A percentile compares a stretch with the other conserved stretches of the same genome.
phyloP scores from a whole-genome alignment of 192 early-diverging fungal genomes.

The Dispira parvispora region DNA sequence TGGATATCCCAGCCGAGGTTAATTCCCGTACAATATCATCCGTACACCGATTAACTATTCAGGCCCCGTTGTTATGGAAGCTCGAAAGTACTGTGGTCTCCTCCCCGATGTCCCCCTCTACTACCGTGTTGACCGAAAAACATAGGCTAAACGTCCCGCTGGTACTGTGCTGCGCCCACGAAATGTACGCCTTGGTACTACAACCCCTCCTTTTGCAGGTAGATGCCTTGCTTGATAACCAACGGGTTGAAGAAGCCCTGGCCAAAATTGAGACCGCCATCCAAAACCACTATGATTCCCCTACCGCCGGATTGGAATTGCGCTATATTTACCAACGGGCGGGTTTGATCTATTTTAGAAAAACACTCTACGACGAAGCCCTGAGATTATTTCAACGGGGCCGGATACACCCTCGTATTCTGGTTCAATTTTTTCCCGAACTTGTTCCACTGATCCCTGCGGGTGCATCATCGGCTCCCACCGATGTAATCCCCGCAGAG shows the following conservation, averaged over 20 bases:
- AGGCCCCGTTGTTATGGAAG: not conserved
- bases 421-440: not conserved
- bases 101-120: not conserved
- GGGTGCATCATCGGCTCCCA: not conserved
- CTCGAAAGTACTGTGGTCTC: not conserved
- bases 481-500: not conserved
- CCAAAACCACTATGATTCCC: not conserved
- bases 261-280: not conserved
- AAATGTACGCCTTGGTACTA: not conserved
- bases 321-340: not conserved
- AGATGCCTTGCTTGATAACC: not conserved
- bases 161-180: not conserved
- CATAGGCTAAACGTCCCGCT: not conserved
- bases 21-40: not conserved
- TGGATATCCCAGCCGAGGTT: not conserved
- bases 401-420: not conserved
- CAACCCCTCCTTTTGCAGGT: not conserved
- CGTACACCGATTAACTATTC: not conserved
- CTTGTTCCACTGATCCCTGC: not conserved
- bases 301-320: not conserved
- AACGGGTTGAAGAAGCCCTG: slow-evolving; percentile 4
- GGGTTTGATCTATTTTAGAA: not conserved
- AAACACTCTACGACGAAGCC: not conserved
- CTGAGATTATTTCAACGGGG: not conserved
- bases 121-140: not conserved